Conservation (phyloP, 176 grass and related monocot species). For the Musa acuminata region DNA sequence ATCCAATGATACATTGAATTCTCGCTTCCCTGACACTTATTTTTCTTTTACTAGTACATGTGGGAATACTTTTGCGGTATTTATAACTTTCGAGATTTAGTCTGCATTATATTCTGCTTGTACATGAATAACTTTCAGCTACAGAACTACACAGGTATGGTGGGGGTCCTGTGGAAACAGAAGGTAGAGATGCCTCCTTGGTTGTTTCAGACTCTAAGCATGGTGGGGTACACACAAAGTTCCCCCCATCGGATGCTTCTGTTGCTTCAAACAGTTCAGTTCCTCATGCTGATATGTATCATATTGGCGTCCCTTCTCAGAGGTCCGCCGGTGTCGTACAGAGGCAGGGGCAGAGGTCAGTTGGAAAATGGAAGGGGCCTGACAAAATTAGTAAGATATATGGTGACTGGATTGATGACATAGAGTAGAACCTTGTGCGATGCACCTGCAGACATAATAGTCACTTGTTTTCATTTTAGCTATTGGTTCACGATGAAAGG, state of each 20-base stretch:
- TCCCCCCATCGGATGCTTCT: not conserved
- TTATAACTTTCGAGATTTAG: not conserved
- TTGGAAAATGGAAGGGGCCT: slow-evolving; percentile 93
- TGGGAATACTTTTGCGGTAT: not conserved
- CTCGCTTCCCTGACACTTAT: no score
- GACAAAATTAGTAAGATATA: slow-evolving; percentile 56
- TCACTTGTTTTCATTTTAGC: no score
- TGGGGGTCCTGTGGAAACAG: slow-evolving; percentile 55
- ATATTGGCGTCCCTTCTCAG: slow-evolving; percentile 12
- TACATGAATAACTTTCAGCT: slow-evolving; percentile 8
- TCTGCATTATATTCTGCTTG: not conserved
- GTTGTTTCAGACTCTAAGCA: slow-evolving; percentile 40
- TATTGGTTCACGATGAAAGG: no score
- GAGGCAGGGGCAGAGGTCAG: slow-evolving; percentile 52
- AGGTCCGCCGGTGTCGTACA: not conserved
- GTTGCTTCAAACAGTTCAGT: slow-evolving; percentile 1
- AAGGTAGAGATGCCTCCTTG: slow-evolving; percentile 39
- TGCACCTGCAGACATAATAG: not conserved
- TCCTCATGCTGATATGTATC: slow-evolving; percentile 13
- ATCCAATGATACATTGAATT: no score
- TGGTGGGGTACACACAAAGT: not conserved
- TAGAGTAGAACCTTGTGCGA: slow-evolving; percentile 36
- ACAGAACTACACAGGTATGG: slow-evolving; percentile 93
- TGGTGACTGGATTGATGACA: slow-evolving; percentile 48
- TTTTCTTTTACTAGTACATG: not conserved